Conservation (phyloP, 331 rosid genomes). For the Arachis monticola region DNA sequence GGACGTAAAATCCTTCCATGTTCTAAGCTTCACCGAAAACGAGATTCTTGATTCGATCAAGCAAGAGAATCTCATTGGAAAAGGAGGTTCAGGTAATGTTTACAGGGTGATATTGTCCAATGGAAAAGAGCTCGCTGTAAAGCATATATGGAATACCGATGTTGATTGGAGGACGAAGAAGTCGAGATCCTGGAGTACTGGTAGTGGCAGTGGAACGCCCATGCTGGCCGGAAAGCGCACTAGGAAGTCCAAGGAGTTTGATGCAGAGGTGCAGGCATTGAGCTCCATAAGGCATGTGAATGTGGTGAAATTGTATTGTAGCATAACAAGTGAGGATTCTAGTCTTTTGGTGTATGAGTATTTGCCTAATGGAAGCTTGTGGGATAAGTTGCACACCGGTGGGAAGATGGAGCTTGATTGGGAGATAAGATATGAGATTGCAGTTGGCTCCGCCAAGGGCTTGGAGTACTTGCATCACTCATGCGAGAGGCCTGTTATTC, state of each 20-base stretch:
- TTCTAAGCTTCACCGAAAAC: conserved; percentile 70
- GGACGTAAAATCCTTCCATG: conserved; percentile 90
- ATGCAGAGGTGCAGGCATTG: conserved; percentile 78
- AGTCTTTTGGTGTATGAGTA: conserved; percentile 87
- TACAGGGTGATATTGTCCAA: conserved; percentile 65
- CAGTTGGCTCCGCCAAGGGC: conserved; percentile 88
- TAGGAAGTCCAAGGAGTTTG: conserved; percentile 62
- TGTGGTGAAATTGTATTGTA: conserved; percentile 90
- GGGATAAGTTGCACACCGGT: conserved; percentile 78
- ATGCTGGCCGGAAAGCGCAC: conserved; percentile 47
- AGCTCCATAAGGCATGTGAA: conserved; percentile 93
- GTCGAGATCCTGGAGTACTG: conserved; percentile 38
- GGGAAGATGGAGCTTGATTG: conserved; percentile 83
- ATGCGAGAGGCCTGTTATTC: conserved; percentile 77
- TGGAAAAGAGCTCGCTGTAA: conserved; percentile 81
- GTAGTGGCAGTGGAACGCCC: conserved; percentile 43
- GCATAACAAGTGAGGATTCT: conserved; percentile 90
- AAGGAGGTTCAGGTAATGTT: conserved; percentile 91
- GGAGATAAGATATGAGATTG: conserved; percentile 81
- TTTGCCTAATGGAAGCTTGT: conserved; percentile 79
- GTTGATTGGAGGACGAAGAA: conserved; percentile 34
- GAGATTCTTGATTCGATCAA: conserved; percentile 86
- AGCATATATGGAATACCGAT: conserved; percentile 83
- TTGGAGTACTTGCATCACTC: conserved; percentile 91
- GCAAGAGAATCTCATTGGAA: conserved; percentile 82